Evolutionary conservation across 768 basidiomycete species (phyloP), one percentile per base, ranked within the genome.

Genomic region (Russula sp.): DNA sequence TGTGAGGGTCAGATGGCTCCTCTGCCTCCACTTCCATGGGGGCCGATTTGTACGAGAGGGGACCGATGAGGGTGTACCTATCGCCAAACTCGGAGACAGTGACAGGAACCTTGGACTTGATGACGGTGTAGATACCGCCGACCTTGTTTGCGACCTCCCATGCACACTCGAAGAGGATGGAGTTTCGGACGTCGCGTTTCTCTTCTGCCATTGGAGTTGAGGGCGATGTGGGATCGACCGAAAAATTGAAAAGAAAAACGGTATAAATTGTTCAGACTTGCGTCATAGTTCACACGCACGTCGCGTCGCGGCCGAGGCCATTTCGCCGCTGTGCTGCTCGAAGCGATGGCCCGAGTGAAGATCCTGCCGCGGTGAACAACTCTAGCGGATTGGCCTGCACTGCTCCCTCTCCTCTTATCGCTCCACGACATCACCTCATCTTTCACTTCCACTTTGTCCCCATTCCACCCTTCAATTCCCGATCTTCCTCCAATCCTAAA

Each of bases 91-190:
- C 97, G 59, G 86, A 85, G 71, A 95, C 90, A 68, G 97, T 98
- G 76, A 99, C 93, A 58, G 97, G 97, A 59, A 97, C 94, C 73
- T 99, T 99, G 54, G 97, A 98, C 78, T 98, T 98, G 73, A 98
- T 97, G 77, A 99, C 96, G 66, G 96, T 98, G 81, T 98, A 98
- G 75, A 98, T 98, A 64, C 96, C 96, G 68, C 95, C 96, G 74
- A 98, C 95, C 76, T 97, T 98, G 83, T 98, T 97, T 38, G 89
- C 94, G 69, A 97, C 95, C 77, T 97, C 95, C 95, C 95, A 98
- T 38, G 94, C 94, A 73, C 88, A 92, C 72, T 97, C 94, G 71
- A 97, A 97, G 70, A 97, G 87, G 38, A 92, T 70, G 50, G 90
- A 83, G 67, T 86, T 82, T 70, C 83, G 84, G 53, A 90, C 83